These are phyloP conservation scores for Keithomyces neogunnii DNA, from an alignment of 2,329 filamentous ascomycete species.

Conservation along the genomic window DNA sequence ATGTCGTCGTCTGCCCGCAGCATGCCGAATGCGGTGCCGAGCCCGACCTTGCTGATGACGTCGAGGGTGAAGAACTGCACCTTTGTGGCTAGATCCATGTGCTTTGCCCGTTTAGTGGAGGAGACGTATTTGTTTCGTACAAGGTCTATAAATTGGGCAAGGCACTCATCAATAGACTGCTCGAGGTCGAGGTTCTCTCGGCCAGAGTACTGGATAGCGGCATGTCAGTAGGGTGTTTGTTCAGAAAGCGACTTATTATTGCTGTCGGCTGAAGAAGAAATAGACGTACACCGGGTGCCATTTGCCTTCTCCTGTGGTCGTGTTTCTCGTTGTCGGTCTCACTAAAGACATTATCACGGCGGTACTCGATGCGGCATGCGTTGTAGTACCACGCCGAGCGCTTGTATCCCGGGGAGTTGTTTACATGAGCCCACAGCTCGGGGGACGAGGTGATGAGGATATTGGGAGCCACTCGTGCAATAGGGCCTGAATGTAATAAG, in stretches of 20 bases:
- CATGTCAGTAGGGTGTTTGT: neutral
- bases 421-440: conserved; percentile 36
- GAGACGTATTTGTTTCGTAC: conserved; percentile 36
- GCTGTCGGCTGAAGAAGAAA: too few species aligned
- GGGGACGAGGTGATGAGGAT: conserved; percentile 40
- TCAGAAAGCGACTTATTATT: neutral
- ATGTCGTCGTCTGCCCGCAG: conserved; percentile 36
- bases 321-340: conserved; percentile 41
- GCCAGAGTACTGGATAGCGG: conserved; percentile 38
- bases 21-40: conserved; percentile 42
- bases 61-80: conserved; percentile 45
- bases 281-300: conserved; percentile 38
- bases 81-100: conserved; percentile 38
- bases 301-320: conserved; percentile 34
- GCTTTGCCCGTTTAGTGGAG: conserved; percentile 14
- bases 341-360: conserved; percentile 44
- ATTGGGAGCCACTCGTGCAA: conserved; percentile 32
- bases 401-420: conserved; percentile 31
- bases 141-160: conserved; percentile 35
- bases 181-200: conserved; percentile 45
- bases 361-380: conserved; percentile 37
- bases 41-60: conserved; percentile 41
- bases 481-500: conserved; percentile 4
- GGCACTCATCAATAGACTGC: conserved; percentile 35
- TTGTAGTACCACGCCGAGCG: conserved; percentile 35